These are phyloP conservation scores for Hericium coralloides DNA, from an alignment of 768 basidiomycete genomes.

Conservation along the genomic window DNA sequence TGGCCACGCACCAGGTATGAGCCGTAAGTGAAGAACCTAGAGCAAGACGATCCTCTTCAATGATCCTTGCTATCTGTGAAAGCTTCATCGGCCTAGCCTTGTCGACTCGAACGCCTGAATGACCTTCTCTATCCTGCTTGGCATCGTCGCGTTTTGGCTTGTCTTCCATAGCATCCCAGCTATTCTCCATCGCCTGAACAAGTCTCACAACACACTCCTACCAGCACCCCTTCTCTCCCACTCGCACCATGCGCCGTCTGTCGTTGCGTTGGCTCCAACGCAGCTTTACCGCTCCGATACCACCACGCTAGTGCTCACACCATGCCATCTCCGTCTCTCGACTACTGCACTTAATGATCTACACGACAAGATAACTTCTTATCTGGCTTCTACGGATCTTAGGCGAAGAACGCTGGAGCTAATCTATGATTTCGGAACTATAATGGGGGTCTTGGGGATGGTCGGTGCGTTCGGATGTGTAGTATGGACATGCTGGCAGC, in stretches of 20 bases:
- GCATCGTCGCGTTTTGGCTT: background rate
- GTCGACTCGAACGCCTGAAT: background rate
- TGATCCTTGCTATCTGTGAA: too few relatives aligned
- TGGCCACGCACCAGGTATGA: too few relatives aligned
- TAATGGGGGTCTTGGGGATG: conserved; percentile 41
- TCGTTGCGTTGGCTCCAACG: background rate
- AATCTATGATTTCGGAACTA: conserved; percentile 44
- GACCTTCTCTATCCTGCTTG: background rate
- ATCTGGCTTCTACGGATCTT: conserved; percentile 4
- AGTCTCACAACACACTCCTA: background rate
- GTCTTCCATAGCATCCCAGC: background rate
- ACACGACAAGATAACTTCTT: conserved; percentile 2
- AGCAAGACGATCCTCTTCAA: too few relatives aligned
- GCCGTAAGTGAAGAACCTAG: too few relatives aligned
- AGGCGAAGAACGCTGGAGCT: conserved; percentile 18
- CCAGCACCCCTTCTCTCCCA: background rate
- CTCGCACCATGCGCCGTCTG: background rate
- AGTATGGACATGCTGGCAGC: conserved; percentile 24
- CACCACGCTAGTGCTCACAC: conserved; percentile 1
- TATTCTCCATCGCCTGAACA: background rate
- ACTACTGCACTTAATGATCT: conserved; percentile 8
- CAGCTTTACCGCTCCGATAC: background rate
- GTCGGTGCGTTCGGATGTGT: conserved; percentile 31
- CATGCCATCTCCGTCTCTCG: conserved; percentile 7
- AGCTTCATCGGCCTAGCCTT: background rate